Percentiles rank a stretch among this genome's conserved stretches.
Evolutionary conservation across 2,329 filamentous ascomycete species (phyloP).

Genomic region (Pseudocercospora fuligena): DNA sequence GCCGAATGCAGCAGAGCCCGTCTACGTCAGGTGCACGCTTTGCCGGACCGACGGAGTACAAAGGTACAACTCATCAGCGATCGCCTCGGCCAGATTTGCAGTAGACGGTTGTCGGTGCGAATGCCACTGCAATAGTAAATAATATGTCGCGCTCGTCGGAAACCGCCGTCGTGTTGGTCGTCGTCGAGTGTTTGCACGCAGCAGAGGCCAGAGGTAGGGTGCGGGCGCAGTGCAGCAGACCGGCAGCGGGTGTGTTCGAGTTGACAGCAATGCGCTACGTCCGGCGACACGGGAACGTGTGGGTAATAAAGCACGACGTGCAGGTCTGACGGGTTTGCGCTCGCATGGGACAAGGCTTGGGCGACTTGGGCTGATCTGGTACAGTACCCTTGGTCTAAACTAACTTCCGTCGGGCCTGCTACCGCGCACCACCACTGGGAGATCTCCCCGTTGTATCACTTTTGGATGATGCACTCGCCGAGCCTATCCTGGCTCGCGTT

Average conservation of each 20-base stretch:
- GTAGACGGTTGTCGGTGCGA: background rate
- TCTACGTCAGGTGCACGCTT: conserved; percentile 18
- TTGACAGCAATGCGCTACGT: conserved; percentile 12
- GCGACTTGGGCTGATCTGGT: conserved; percentile 1
- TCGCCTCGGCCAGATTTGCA: background rate
- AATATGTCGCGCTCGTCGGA: background rate
- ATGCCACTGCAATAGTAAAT: background rate
- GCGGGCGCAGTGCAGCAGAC: background rate
- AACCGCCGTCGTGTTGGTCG: background rate
- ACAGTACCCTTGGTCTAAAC: conserved; percentile 10
- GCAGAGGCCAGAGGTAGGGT: background rate
- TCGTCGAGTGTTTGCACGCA: background rate
- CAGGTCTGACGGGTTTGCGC: conserved; percentile 3
- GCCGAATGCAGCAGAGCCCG: conserved; percentile 18
- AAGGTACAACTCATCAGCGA: background rate
- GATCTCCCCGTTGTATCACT: conserved; percentile 15
- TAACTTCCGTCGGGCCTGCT: conserved; percentile 12
- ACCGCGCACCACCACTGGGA: conserved; percentile 6
- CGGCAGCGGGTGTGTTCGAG: conserved; percentile 1
- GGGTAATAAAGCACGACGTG: conserved; percentile 19
- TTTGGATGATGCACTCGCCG: conserved; percentile 8
- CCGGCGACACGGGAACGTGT: conserved; percentile 18
- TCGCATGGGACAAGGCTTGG: conserved; percentile 17
- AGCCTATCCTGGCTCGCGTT: conserved; percentile 19
- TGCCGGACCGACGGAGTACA: background rate